Base-by-base conservation (phyloP, 768 basidiomycete genomes). In the Boletus reticuloceps region DNA sequence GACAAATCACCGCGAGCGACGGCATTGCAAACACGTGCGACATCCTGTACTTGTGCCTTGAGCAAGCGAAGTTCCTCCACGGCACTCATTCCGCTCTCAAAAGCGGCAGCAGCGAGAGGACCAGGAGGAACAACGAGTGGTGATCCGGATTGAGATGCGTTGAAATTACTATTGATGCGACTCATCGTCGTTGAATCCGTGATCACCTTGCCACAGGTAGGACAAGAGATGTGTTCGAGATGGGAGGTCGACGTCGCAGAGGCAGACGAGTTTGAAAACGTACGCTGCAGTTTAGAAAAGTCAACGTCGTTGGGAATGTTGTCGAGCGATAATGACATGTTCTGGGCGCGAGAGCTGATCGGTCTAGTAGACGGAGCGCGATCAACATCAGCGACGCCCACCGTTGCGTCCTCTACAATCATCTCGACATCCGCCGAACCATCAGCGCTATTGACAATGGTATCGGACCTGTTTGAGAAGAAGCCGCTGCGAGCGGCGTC, bases 21-120 rank as follows among this genome's bases (percentile, higher is more conserved):
- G 17, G 89, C 89, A 66, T 88, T 87, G 69, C 89, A 91, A 34
- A 91, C 89, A 31, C 88, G 76, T 19, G 88, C 88, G 44, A 90
- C 87, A 62, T 91, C 77, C 73, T 91, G 87, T 0, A 93, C 89
- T 73, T 93, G 91, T 20, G 89, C 88, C 69, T 90, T 90, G 55
- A 94, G 80, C 36, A 91, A 70, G 60, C 80, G 81, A 34, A 93
- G 79, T 72, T 94, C 90, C 68, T 90, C 84, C 13, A 85, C 82
- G n/a, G 83, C 83, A 54, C 81, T 83, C 78, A 85, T 79, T 47
- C 82, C 82, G 58, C 79, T 79, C 68, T 83, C 82, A 51, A 77
- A 77, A 5, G 82, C 81, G 2, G 83, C 82, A 16, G 76, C 74
- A 38, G 78, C 79, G 42, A 84, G 75, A 22, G 82, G 80, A 66